Evolutionary conservation across 2,329 filamentous ascomycete species (phyloP).

Genomic region (Fusarium luffae): DNA sequence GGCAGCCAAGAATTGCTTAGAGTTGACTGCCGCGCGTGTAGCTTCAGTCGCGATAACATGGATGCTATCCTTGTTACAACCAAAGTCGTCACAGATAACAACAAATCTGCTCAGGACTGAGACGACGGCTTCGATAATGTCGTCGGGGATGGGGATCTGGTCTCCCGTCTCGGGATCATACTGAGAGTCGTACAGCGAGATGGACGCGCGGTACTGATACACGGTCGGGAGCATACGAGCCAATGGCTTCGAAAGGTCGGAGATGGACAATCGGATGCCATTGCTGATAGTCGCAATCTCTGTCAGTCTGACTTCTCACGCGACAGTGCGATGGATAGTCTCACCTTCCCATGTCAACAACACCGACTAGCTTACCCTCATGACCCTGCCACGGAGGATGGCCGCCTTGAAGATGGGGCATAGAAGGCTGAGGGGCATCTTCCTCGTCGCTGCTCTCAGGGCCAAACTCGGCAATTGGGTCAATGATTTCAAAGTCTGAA

Average conservation of each 20-base stretch:
- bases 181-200: slow-evolving; percentile 50
- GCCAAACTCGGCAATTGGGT: slow-evolving; percentile 38
- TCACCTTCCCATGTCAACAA: slow-evolving; percentile 55
- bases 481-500: slow-evolving; percentile 44
- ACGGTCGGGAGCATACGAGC: slow-evolving; percentile 69
- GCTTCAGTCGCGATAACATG: slow-evolving; percentile 50
- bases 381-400: slow-evolving; percentile 49
- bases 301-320: slow-evolving; percentile 18
- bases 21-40: slow-evolving; percentile 48
- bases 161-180: slow-evolving; percentile 48
- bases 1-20: slow-evolving; percentile 42
- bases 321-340: neutral
- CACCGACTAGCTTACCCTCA: slow-evolving; percentile 46
- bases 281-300: slow-evolving; percentile 59
- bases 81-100: slow-evolving; percentile 46
- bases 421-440: slow-evolving; percentile 13
- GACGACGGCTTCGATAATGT: slow-evolving; percentile 45
- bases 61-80: slow-evolving; percentile 41
- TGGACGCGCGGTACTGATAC: slow-evolving; percentile 47
- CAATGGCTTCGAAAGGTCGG: slow-evolving; percentile 56
- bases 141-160: slow-evolving; percentile 47
- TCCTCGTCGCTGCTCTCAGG: slow-evolving; percentile 25
- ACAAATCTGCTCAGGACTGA: slow-evolving; percentile 46
- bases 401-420: slow-evolving; percentile 18
- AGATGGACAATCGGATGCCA: slow-evolving; percentile 77